Evolutionary conservation across 257 asterid genomes (phyloP), one percentile per base, ranked within the genome.

Genomic region (Solanum clarkiae): DNA sequence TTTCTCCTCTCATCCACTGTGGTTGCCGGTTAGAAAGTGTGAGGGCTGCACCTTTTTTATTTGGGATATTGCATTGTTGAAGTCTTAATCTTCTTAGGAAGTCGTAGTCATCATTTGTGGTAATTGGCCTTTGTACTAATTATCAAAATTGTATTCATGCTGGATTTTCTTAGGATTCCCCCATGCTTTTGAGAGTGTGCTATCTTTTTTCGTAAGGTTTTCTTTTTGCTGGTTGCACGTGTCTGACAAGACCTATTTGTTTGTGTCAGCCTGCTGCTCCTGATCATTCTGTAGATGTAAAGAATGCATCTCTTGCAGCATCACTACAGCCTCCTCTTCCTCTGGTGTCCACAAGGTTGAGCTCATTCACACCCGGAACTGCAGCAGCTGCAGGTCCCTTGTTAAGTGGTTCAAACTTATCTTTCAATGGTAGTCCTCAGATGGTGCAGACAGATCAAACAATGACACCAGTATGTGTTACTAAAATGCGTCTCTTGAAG

Each of bases 301-400:
- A 63, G 75, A 82, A 84, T 42, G 86, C 83, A 66, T 74, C 85
- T 86, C 56, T 88, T 86, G 85, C 79, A 22, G 83, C 86, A 84
- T 80, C 87, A 63, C 65, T 88, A 80, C 86, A 70, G 68, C 91
- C 91, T 87, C 90, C 88, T 71, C 82, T 86, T 80, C 87, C 89
- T 44, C 84, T 88, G 84, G 83, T 65, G 86, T 49, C 89, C 11
- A 77, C 88, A 29, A 85, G 85, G 86, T 85, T 88, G 65, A 74
- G 79, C 85, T 69, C 89, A 60, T 83, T 87, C 85, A 84, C 86
- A 84, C 87, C 92, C 85, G 83, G 65, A 79, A 79, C 10, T 79
- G 47, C 83, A 51, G 49, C 83, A 16, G 26, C 83, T 79, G 83
- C 82, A 77, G 65, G 10, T 45, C 45, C 65, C 65, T 15, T 17